Conservation (phyloP, 495 filamentous ascomycete genomes). For the Hyaloscypha finlandica region DNA sequence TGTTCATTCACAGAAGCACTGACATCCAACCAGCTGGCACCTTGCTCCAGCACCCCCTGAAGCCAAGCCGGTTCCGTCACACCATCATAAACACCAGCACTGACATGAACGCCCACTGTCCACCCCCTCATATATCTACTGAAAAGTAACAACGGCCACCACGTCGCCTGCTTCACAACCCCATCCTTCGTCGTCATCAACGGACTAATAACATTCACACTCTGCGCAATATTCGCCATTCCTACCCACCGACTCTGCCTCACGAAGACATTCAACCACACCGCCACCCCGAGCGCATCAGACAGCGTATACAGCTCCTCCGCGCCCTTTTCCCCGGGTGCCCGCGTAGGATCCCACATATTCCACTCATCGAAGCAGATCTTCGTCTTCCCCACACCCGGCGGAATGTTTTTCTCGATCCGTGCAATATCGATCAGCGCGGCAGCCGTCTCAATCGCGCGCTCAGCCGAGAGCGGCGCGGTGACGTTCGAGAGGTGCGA, state of each 20-base stretch:
- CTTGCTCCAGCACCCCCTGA: conserved; percentile 56
- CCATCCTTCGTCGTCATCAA: conserved; percentile 68
- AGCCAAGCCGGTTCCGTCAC: conserved; percentile 67
- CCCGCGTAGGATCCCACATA: conserved; percentile 76
- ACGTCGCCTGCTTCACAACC: conserved; percentile 71
- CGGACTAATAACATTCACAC: conserved; percentile 76
- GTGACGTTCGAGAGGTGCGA: conserved; percentile 58
- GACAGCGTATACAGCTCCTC: conserved; percentile 75
- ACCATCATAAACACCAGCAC: conserved; percentile 60
- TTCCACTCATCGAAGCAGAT: conserved; percentile 91
- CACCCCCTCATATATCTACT: conserved; percentile 73
- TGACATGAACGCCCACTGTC: conserved; percentile 63
- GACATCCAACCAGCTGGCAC: conserved; percentile 70
- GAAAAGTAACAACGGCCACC: conserved; percentile 75
- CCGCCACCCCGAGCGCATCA: conserved; percentile 71
- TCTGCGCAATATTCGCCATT: conserved; percentile 83
- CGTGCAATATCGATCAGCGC: conserved; percentile 72
- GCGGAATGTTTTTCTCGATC: conserved; percentile 64
- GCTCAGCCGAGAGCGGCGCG: conserved; percentile 69
- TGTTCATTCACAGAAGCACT: conserved; percentile 64
- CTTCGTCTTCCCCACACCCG: conserved; percentile 49
- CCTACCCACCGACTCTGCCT: conserved; percentile 69
- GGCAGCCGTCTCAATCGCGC: conserved; percentile 70
- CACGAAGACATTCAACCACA: conserved; percentile 80
- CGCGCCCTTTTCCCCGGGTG: conserved; percentile 66